Base-by-base conservation (phyloP, 768 basidiomycete species). In the Tephrocybe sp. region DNA sequence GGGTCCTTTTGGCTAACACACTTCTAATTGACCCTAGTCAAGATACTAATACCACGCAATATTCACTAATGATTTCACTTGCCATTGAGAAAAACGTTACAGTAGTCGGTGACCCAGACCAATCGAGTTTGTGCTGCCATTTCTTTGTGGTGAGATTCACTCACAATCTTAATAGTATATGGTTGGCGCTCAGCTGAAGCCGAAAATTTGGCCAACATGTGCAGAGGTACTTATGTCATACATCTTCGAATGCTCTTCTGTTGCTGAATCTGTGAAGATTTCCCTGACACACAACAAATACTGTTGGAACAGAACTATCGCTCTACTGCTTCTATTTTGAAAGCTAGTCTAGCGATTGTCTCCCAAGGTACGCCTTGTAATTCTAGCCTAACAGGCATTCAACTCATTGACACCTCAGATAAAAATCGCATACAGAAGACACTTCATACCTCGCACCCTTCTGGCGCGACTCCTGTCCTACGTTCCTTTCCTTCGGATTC, bases 21-120 rank as follows among this genome's bases (percentile, higher is more conserved):
- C 33, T 10, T 34, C 33, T 7, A 34, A 34, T 38, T 42, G 4
- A 30, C 25, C 29, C 29, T 30, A 84, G 82, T 50, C 82, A 91
- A 67, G 91, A 94, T 64, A 92, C 90, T 1, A 93, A 92, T 56
- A 76, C 70, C 3, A 82, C 82, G 16, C 91, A 94, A 63, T 94
- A 92, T 63, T 76, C 85, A 49, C 77, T 94, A 19, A 86, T 93
- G 84, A 75, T 71, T 52, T 69, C 75, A 3, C 79, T 94, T 44
- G 87, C 83, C 0, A 58, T 70, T 3, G 67, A 60, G 6, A 66
- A 72, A 23, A 80, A 83, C 53, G 72, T 92, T 22, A 91, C 86
- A 3, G 78, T 94, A 33, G 91, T 94, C 2, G 92, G 92, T 0
- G 92, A 94, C 67, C 92, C 92, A 0, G 92, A 94, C 64, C 92